phyloP scores from a whole-genome alignment of 2,329 filamentous ascomycete species.

The Colletotrichum magnum region DNA sequence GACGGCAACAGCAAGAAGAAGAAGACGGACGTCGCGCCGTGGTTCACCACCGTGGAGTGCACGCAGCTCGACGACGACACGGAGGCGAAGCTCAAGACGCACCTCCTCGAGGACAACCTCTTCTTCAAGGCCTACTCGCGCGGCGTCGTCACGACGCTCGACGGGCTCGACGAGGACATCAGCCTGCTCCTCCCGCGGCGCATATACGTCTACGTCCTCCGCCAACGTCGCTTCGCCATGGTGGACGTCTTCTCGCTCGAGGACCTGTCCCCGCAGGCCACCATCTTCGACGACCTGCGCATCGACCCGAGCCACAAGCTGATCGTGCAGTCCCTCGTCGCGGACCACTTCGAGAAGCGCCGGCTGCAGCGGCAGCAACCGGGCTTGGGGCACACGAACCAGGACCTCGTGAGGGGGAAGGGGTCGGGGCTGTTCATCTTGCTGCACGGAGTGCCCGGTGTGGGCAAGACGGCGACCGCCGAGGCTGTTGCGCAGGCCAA shows the following conservation, averaged over 20 bases:
- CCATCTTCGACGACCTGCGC: background rate
- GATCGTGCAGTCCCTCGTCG: background rate
- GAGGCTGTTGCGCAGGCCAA: constrained; percentile 25
- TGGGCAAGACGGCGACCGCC: constrained; percentile 32
- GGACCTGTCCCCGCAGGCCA: background rate
- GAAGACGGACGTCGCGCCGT: background rate
- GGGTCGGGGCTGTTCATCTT: constrained; percentile 24
- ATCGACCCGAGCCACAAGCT: background rate
- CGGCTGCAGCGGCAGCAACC: background rate
- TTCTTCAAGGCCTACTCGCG: background rate
- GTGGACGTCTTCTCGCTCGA: background rate
- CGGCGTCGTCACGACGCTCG: background rate
- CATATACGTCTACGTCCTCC: background rate
- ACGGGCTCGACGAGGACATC: background rate
- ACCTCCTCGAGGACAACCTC: background rate
- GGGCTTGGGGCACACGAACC: background rate
- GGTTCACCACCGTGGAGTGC: background rate
- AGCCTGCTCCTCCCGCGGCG: background rate
- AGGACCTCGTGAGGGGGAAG: constrained; percentile 28
- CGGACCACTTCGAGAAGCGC: background rate
- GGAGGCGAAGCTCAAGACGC: background rate
- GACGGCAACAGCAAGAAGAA: background rate
- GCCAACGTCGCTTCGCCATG: background rate
- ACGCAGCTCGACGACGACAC: background rate
- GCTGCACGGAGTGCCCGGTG: constrained; percentile 22